A percentile compares a stretch with the other conserved stretches of the same genome.
Evolutionary conservation across 2,329 filamentous ascomycete genomes (phyloP).

Genomic region (Verticillium tricorpus): DNA sequence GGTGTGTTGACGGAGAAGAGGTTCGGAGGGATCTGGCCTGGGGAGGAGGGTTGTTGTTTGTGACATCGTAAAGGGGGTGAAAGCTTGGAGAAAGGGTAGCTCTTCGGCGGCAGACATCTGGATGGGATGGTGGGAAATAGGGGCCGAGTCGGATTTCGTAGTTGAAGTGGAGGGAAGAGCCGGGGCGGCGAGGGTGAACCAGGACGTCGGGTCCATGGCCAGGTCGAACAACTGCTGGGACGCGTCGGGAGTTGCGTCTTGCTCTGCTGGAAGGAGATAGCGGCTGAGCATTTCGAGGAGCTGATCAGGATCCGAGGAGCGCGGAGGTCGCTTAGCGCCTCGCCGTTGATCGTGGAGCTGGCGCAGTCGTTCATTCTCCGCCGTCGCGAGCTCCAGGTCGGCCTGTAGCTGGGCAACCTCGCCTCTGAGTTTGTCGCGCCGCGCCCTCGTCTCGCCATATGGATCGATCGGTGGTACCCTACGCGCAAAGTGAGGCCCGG

Average conservation of each 20-base stretch:
- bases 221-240: constrained; percentile 41
- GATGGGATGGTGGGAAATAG: constrained; percentile 61
- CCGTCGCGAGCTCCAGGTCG: constrained; percentile 52
- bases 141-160: constrained; percentile 26
- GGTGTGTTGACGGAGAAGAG: constrained; percentile 47
- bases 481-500: constrained; percentile 32
- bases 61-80: constrained; percentile 62
- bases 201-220: constrained; percentile 45
- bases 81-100: constrained; percentile 64
- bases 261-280: constrained; percentile 33
- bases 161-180: constrained; percentile 4
- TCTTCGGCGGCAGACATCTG: constrained; percentile 60
- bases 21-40: constrained; percentile 16
- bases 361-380: constrained; percentile 54
- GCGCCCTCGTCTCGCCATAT: constrained; percentile 43
- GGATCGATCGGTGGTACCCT: constrained; percentile 35
- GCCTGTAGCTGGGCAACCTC: constrained; percentile 53
- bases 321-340: constrained; percentile 14
- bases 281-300: constrained; percentile 36
- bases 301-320: constrained; percentile 28
- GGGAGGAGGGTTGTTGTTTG: constrained; percentile 47
- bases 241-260: constrained; percentile 20
- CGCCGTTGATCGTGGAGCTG: constrained; percentile 34
- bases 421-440: constrained; percentile 47
- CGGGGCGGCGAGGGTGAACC: constrained; percentile 31